phyloP scores from a whole-genome alignment of 2,329 filamentous ascomycete species.

The Pseudofabraea citricarpa region DNA sequence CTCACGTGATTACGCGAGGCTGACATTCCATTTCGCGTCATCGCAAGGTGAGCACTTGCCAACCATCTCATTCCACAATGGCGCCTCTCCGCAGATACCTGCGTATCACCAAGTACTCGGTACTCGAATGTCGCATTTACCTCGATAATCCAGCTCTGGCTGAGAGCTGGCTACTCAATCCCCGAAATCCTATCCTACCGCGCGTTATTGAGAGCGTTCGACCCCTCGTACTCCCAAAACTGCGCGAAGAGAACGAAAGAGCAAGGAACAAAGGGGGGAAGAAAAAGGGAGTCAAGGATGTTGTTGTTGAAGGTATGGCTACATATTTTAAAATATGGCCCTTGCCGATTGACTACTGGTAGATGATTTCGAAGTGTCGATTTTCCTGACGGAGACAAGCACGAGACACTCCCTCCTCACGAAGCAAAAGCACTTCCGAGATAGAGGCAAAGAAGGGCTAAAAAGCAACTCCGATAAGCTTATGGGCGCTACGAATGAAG shows the following conservation, averaged over 20 bases:
- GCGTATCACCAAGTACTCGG: constrained; percentile 86
- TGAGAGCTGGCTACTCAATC: constrained; percentile 78
- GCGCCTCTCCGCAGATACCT: constrained; percentile 85
- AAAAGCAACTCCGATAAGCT: constrained; percentile 58
- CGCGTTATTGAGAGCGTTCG: constrained; percentile 81
- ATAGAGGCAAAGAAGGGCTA: constrained; percentile 39
- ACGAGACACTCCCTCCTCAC: constrained; percentile 82
- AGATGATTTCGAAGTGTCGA: constrained; percentile 95
- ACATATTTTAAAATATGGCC: neutral
- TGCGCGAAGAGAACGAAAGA: constrained; percentile 83
- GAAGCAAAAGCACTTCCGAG: constrained; percentile 75
- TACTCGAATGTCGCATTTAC: constrained; percentile 95
- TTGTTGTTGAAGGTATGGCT: constrained; percentile 66
- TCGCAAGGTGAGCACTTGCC: no score
- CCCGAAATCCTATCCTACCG: constrained; percentile 69
- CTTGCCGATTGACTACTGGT: constrained; percentile 11
- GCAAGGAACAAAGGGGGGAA: constrained; percentile 54
- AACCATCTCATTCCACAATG: constrained; percentile 49
- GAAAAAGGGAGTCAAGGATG: constrained; percentile 71
- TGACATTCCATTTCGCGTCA: no score
- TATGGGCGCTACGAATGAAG: constrained; percentile 48
- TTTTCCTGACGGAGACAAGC: constrained; percentile 84
- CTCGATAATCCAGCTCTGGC: constrained; percentile 83
- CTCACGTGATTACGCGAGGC: no score
- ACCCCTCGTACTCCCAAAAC: constrained; percentile 82